Percentiles rank a stretch among this genome's conserved stretches.
Conservation (phyloP, 805 yeast genomes). For the Komagataella pastoris region DNA sequence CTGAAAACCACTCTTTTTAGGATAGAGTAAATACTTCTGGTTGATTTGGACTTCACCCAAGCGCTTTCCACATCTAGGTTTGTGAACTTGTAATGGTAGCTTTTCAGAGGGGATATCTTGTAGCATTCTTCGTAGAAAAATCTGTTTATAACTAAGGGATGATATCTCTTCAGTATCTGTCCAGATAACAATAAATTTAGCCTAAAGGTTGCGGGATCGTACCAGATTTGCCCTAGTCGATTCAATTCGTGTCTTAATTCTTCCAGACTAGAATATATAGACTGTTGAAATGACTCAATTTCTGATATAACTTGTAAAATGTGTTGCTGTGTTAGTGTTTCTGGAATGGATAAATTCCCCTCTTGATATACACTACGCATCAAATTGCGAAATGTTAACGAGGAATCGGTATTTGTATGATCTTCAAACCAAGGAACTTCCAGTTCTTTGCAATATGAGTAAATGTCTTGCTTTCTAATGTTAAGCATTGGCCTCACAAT, state of each 20-base stretch:
- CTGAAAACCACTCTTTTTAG: background rate
- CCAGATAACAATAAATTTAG: constrained; percentile 9
- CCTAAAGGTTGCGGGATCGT: constrained; percentile 1
- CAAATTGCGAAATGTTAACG: constrained; percentile 44
- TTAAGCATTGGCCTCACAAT: constrained; percentile 41
- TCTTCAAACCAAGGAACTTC: constrained; percentile 59
- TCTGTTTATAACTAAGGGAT: constrained; percentile 13
- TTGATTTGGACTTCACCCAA: background rate
- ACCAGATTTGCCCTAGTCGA: background rate
- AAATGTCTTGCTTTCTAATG: constrained; percentile 28
- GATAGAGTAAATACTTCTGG: background rate
- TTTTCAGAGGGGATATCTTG: constrained; percentile 9
- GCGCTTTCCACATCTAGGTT: constrained; percentile 8
- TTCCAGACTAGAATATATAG: constrained; percentile 9
- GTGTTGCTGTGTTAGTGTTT: constrained; percentile 4
- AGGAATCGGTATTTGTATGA: constrained; percentile 39
- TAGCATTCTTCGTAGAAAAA: constrained; percentile 11
- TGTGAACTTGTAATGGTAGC: constrained; percentile 13
- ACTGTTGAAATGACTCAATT: constrained; percentile 5
- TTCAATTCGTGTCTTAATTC: constrained; percentile 8
- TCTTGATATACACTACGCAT: constrained; percentile 23
- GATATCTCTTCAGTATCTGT: constrained; percentile 6
- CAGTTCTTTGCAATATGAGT: constrained; percentile 27
- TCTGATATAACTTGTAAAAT: constrained; percentile 5
- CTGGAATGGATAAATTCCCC: constrained; percentile 6